Conservation (phyloP, 106 monocot genomes). For the Hemerocallis citrina region DNA sequence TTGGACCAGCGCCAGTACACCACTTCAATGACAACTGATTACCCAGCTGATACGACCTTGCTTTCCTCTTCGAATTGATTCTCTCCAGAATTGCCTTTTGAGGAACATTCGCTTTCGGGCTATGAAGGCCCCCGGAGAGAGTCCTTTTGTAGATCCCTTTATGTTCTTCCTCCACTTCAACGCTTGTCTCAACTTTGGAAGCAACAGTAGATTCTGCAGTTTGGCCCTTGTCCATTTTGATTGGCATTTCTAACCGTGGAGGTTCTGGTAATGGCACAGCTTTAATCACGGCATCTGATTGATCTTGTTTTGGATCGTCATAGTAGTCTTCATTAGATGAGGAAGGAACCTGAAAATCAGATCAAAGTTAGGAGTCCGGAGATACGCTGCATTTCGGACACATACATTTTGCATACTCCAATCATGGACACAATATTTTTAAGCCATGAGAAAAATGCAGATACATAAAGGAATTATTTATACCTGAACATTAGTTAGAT, state of each 20-base stretch:
- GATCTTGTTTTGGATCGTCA: conserved; percentile 30
- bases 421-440: no score
- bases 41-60: conserved; percentile 72
- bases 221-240: neutral
- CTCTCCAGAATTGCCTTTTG: conserved; percentile 56
- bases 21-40: conserved; percentile 69
- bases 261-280: no score
- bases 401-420: no score
- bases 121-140: conserved; percentile 71
- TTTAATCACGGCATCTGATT: no score
- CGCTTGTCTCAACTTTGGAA: neutral
- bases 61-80: conserved; percentile 61
- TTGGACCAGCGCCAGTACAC: conserved; percentile 79
- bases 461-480: no score
- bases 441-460: no score
- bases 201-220: neutral
- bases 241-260: conserved; percentile 7
- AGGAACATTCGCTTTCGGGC: conserved; percentile 55
- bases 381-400: no score
- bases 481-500: conserved; percentile 47
- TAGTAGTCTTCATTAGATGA: conserved; percentile 61
- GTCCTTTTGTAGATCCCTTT: conserved; percentile 40
- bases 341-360: conserved; percentile 37
- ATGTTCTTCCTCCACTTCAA: conserved; percentile 3
- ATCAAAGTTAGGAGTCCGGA: neutral